Evolutionary conservation across 129 eudicot genomes (phyloP), one percentile per base, ranked within the genome.

Genomic region (Flaveria brownii): DNA sequence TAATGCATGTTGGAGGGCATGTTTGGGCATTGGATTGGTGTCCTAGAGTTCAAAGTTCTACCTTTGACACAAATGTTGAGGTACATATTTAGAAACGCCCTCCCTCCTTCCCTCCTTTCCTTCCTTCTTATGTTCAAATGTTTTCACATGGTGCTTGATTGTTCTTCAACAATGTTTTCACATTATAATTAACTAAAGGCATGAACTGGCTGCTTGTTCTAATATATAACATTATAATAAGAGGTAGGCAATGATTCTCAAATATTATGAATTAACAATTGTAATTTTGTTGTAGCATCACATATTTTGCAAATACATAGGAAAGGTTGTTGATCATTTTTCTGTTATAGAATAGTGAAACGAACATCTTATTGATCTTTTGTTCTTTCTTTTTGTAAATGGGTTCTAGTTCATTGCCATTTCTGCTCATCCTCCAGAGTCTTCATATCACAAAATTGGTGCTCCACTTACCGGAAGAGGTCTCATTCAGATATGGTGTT

Each of bases 1-100:
- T 90, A 23, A 80, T 93, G 86, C 60, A 88, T 54, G 98, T 82
- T 77, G 98, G 98, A 51, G 98, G 98, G 61, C 62, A 77, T 39
- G 87, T 91, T 67, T 93, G 96, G 91, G 96, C 96, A 36, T 52
- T 93, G 84, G 98, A 93, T 80, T 93, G 98, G 98, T 91, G 97
- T 78, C 97, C 98, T n/a, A 83, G 78, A 79, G 78, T 74, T 77
- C 81, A 45, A 47, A 71, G 18, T 47, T 68, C 87, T 12, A 43
- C 79, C 28, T 52, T 68, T 81, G 79, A 60, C 72, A 52, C 85
- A 30, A 84, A 83, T 51, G 76, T 60, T 28, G 96, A 93, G 97
- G 97, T 93, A 84, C 46, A 73, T 47, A 47, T 36, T 39, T 22
- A 30, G 22, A 78, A 17, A 4, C 60, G n/a, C 17, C n/a, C 49